phyloP scores from a whole-genome alignment of 2,329 filamentous ascomycete genomes.

The Proliferodiscus dingleyae region DNA sequence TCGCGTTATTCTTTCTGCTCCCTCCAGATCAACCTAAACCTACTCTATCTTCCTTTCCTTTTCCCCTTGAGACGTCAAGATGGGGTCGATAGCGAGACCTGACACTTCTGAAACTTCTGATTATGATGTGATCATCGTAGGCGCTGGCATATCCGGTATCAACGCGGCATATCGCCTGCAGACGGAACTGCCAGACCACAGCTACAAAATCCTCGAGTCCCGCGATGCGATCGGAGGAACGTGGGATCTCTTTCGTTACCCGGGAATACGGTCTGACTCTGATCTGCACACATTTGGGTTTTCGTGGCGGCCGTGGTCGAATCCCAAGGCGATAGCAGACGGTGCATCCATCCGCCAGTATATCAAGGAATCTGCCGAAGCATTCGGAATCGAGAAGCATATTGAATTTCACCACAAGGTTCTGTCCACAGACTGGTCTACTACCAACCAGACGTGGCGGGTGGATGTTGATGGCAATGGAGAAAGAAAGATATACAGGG shows the following conservation, averaged over 20 bases:
- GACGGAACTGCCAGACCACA: conserved; percentile 45
- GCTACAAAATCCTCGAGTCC: conserved; percentile 64
- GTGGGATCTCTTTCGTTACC: conserved; percentile 75
- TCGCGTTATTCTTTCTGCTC: too few relatives aligned
- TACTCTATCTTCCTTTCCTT: neutral
- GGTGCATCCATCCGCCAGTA: conserved; percentile 51
- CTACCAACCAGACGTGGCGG: conserved; percentile 49
- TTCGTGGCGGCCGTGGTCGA: conserved; percentile 63
- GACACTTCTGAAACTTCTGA: conserved; percentile 7
- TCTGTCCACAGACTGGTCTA: conserved; percentile 48
- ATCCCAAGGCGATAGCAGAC: conserved; percentile 45
- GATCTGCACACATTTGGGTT: conserved; percentile 62
- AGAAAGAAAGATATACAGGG: conserved; percentile 26
- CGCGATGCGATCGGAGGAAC: conserved; percentile 67
- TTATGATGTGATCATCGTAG: conserved; percentile 59
- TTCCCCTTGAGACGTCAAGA: too few relatives aligned
- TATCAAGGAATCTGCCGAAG: conserved; percentile 45
- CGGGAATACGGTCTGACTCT: conserved; percentile 62
- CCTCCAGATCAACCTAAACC: too few relatives aligned
- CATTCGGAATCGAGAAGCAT: conserved; percentile 48
- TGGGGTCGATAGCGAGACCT: conserved; percentile 15
- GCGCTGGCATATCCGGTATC: conserved; percentile 71
- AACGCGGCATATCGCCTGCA: conserved; percentile 70
- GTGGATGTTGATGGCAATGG: conserved; percentile 38
- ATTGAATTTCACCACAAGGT: conserved; percentile 50